These are phyloP conservation scores for Podaxis sp. DNA, from an alignment of 768 basidiomycete species.

Conservation along the genomic window DNA sequence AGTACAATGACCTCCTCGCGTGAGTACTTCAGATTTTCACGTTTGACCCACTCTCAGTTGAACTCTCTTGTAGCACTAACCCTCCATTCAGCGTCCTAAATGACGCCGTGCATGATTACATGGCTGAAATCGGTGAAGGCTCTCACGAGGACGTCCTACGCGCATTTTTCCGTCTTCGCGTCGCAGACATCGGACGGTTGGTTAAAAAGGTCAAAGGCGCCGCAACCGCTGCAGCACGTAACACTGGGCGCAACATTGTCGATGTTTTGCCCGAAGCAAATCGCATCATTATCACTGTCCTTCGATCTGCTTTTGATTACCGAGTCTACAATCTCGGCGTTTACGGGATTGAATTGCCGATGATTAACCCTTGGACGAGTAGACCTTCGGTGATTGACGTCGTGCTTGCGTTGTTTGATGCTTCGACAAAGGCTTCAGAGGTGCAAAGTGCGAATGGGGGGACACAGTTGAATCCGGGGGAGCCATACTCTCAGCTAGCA, in stretches of 20 bases:
- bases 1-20: constrained; percentile 68
- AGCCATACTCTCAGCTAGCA: constrained; percentile 57
- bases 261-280: constrained; percentile 66
- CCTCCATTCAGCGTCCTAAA: constrained; percentile 64
- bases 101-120: constrained; percentile 68
- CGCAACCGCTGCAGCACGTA: constrained; percentile 41
- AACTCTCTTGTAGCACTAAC: constrained; percentile 40
- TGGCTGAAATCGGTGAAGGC: constrained; percentile 55
- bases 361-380: constrained; percentile 85
- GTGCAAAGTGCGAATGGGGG: constrained; percentile 26
- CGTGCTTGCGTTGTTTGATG: constrained; percentile 69
- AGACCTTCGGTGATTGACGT: constrained; percentile 64
- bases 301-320: constrained; percentile 73
- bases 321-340: constrained; percentile 68
- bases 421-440: constrained; percentile 53
- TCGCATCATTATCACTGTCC: constrained; percentile 61
- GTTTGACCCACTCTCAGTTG: background rate
- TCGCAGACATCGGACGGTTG: constrained; percentile 64
- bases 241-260: constrained; percentile 42
- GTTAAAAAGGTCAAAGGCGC: constrained; percentile 60
- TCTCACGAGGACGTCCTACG: constrained; percentile 77
- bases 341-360: constrained; percentile 75
- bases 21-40: constrained; percentile 30
- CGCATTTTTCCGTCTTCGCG: constrained; percentile 77
- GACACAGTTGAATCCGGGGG: constrained; percentile 27